phyloP scores from a whole-genome alignment of 371 early-diverging fungal species.

The Capniomyces stellatus region DNA sequence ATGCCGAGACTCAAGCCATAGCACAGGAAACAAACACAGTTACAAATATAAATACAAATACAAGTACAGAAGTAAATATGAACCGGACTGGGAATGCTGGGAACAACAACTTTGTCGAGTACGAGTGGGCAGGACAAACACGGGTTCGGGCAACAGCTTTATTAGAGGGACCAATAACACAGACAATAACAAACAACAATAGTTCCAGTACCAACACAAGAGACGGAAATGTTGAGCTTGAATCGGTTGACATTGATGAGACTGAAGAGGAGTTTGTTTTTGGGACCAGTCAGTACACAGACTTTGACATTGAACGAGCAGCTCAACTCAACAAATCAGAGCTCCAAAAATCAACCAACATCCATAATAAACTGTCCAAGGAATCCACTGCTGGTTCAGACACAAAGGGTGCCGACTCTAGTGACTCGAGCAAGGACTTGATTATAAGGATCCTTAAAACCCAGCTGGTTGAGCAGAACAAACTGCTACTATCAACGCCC shows the following conservation, averaged over 20 bases:
- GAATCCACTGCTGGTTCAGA: not conserved
- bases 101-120: constrained; percentile 39
- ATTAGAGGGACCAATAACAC: constrained; percentile 23
- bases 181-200: not conserved
- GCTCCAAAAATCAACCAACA: constrained; percentile 16
- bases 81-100: not conserved
- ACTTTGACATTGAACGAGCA: too few species aligned
- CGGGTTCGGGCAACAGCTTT: constrained; percentile 63
- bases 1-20: not conserved
- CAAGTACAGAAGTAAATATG: not conserved
- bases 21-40: not conserved
- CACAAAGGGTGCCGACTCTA: not conserved
- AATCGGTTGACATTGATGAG: too few species aligned
- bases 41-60: too few species aligned
- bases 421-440: too few species aligned
- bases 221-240: constrained; percentile 6
- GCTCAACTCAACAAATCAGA: constrained; percentile 5
- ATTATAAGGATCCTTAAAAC: constrained; percentile 58
- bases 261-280: too few species aligned
- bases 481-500: constrained; percentile 29
- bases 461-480: constrained; percentile 47
- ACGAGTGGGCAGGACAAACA: constrained; percentile 71
- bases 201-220: constrained; percentile 3
- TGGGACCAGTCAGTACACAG: too few species aligned
- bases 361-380: not conserved